Percentiles rank a stretch among this genome's conserved stretches.
Conservation (phyloP, 106 monocot species). For the Dioscorea dumetorum region DNA sequence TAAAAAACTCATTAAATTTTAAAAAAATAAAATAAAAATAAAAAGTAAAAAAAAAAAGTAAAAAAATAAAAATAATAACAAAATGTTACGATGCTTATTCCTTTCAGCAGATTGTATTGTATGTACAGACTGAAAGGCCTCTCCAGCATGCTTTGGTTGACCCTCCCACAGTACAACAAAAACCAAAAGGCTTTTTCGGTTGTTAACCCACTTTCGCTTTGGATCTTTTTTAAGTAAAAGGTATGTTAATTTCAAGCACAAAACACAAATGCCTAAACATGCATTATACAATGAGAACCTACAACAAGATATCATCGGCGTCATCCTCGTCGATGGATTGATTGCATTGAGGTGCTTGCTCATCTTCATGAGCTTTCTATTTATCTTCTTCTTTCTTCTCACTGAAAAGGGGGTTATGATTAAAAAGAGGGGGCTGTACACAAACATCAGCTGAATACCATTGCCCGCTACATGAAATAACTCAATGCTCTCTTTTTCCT, state of each 20-base stretch:
- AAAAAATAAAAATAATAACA: background rate
- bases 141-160: background rate
- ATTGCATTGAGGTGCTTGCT: too few species aligned
- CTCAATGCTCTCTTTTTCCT: constrained; percentile 63
- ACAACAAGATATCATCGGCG: background rate
- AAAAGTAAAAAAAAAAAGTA: too few species aligned
- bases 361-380: background rate
- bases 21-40: too few species aligned
- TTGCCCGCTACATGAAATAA: constrained; percentile 52
- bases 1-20: too few species aligned
- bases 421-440: constrained; percentile 3
- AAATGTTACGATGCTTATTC: background rate
- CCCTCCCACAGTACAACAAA: background rate
- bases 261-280: constrained; percentile 1
- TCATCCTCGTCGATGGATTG: too few species aligned
- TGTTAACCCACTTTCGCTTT: background rate
- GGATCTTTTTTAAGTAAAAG: background rate
- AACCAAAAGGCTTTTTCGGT: background rate
- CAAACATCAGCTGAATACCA: background rate
- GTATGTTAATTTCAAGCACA: constrained; percentile 8
- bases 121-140: constrained; percentile 11
- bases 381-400: background rate
- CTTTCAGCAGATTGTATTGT: constrained; percentile 12
- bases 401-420: background rate
- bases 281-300: constrained; percentile 8